phyloP scores from a whole-genome alignment of 2,329 filamentous ascomycete species.

The Grosmannia huntii region DNA sequence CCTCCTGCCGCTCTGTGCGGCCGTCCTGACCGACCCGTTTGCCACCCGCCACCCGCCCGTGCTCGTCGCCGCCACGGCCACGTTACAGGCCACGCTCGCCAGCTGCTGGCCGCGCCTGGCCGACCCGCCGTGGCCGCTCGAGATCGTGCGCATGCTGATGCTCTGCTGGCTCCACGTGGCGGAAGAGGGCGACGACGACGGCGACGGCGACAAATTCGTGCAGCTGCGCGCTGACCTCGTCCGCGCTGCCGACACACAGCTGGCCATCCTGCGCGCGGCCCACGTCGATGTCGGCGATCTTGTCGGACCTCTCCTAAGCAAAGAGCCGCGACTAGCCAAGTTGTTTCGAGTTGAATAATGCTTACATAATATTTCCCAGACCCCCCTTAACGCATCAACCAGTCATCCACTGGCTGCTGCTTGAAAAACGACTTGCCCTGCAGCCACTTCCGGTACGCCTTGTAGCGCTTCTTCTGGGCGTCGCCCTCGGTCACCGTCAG shows the following conservation, averaged over 20 bases:
- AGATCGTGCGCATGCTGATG: conserved; percentile 49
- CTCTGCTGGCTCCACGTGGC: conserved; percentile 49
- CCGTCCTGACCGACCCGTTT: conserved; percentile 58
- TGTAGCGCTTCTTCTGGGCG: conserved; percentile 84
- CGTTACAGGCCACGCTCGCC: conserved; percentile 44
- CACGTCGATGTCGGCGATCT: conserved; percentile 15
- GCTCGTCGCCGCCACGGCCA: conserved; percentile 36
- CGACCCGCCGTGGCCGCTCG: conserved; percentile 40
- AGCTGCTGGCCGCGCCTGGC: conserved; percentile 58
- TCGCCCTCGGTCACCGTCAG: conserved; percentile 83
- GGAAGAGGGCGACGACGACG: conserved; percentile 17
- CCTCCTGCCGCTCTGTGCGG: conserved; percentile 53
- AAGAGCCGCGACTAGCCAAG: conserved; percentile 20
- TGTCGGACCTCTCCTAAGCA: conserved; percentile 22
- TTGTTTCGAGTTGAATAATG: conserved; percentile 18
- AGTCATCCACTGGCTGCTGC: conserved; percentile 51
- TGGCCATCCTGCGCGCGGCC: conserved; percentile 18
- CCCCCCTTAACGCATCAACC: conserved; percentile 14
- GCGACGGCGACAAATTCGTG: conserved; percentile 6
- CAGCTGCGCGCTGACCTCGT: conserved; percentile 22
- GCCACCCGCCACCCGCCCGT: conserved; percentile 39
- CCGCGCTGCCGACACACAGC: conserved; percentile 21
- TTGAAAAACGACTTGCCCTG: conserved; percentile 93
- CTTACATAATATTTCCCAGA: background rate
- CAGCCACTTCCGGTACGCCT: conserved; percentile 91